Evolutionary conservation across 169 alveolate genomes (phyloP).

Genomic region (Babesia bigemina): DNA sequence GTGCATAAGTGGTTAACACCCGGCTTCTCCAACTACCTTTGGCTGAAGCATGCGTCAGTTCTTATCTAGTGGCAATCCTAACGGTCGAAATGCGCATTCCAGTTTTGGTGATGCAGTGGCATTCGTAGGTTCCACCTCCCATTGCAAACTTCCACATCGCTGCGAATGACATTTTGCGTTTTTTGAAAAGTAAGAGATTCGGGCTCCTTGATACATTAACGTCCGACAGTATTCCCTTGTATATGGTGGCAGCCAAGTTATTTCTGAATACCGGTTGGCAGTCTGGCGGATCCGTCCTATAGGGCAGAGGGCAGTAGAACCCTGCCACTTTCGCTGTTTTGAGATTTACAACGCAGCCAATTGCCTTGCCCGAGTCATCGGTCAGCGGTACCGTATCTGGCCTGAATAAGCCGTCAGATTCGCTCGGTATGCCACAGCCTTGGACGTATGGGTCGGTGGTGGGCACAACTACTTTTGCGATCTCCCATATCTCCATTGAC

Average conservation of each 20-base stretch:
- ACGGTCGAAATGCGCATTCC: slow-evolving; percentile 10
- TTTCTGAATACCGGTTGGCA: slow-evolving; percentile 1
- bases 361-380: slow-evolving; percentile 7
- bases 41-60: too few relatives aligned
- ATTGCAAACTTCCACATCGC: too few relatives aligned
- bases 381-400: slow-evolving; percentile 27
- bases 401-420: slow-evolving; percentile 19
- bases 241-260: neutral
- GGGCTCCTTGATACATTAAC: neutral
- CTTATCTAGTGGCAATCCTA: neutral
- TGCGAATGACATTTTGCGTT: too few relatives aligned
- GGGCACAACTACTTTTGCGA: slow-evolving; percentile 5
- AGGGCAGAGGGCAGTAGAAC: slow-evolving; percentile 41
- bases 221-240: too few relatives aligned
- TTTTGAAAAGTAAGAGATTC: neutral
- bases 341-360: slow-evolving; percentile 35
- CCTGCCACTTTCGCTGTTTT: slow-evolving; percentile 1
- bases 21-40: too few relatives aligned
- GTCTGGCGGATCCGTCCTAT: slow-evolving; percentile 22
- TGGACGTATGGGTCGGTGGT: slow-evolving; percentile 52
- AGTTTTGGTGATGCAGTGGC: slow-evolving; percentile 17
- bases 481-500: slow-evolving; percentile 35
- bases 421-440: slow-evolving; percentile 46
- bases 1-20: too few relatives aligned
- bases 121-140: neutral